Base-by-base conservation (phyloP, 1,139 yeast genomes). In the Yamadazyma mexicana region DNA sequence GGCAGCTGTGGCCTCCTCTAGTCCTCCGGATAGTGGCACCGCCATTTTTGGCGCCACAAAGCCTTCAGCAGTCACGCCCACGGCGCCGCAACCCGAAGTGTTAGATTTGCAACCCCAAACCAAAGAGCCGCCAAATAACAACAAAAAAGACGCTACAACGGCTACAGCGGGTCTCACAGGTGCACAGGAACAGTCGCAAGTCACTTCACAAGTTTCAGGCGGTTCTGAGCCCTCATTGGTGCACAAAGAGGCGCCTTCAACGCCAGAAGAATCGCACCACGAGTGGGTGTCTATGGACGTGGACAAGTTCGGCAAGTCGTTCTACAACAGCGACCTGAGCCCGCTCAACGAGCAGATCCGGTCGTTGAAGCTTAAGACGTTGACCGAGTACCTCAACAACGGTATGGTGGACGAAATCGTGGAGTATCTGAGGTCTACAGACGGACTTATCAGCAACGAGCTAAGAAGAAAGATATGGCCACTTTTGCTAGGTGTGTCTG, bases 211-310 rank as follows among this genome's bases (percentile, higher is more conserved):
- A n/a, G n/a, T n/a, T n/a, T n/a, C n/a, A n/a, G n/a, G n/a, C n/a
- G n/a, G n/a, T n/a, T n/a, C n/a, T n/a, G n/a, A n/a, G n/a, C n/a
- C n/a, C n/a, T n/a, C n/a, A n/a, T n/a, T n/a, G n/a, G n/a, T n/a
- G n/a, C n/a, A n/a, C n/a, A n/a, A n/a, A 24, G n/a, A 17, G 9
- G 32, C n/a, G 5, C 35, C 35, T 17, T 10, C 20, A 5, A 34
- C 31, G 15, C 33, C 35, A 14, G 40, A 31, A 25, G 31, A 17
- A 17, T 35, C 33, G 14, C 62, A 59, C 35, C 70, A 67, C 6
- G 72, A 66, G 29, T 75, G 80, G 80, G 76, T 72, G 16, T 64
- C 71, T 35, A 75, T 75, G 79, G 78, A 73, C 46, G 56, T 70
- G 16, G 69, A 62, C 28, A 70, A 69, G 39, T 58, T 75, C 37